Evolutionary conservation across 441 rosid species (phyloP).

Genomic region (Breynia disticha): DNA sequence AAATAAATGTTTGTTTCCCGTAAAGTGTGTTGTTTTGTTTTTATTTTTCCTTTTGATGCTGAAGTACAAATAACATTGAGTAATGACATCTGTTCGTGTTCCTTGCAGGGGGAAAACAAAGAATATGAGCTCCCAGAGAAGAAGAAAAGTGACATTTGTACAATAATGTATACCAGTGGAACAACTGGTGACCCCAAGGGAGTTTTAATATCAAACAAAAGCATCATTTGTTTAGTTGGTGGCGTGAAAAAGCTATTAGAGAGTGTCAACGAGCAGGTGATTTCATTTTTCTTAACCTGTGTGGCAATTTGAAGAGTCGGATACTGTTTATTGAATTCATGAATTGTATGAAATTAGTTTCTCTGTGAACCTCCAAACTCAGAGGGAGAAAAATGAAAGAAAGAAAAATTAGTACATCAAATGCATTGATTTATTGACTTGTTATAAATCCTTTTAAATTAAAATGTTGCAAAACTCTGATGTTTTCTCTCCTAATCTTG

Average conservation of each 20-base stretch:
- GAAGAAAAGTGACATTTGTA: conserved; percentile 67
- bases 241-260: conserved; percentile 56
- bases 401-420: too few relatives aligned
- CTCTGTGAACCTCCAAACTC: too few relatives aligned
- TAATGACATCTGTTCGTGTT: conserved; percentile 7
- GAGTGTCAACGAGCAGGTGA: conserved; percentile 59
- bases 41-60: background rate
- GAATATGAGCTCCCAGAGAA: conserved; percentile 66
- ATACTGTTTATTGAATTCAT: too few relatives aligned
- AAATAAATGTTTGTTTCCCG: background rate
- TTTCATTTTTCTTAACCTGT: background rate
- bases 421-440: too few relatives aligned
- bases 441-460: background rate
- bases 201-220: conserved; percentile 82
- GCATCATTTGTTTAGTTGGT: conserved; percentile 62
- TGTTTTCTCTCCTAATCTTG: conserved; percentile 15
- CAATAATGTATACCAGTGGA: conserved; percentile 97
- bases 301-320: background rate
- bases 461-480: background rate
- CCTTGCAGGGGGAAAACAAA: conserved; percentile 53
- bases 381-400: too few relatives aligned
- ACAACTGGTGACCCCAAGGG: conserved; percentile 99
- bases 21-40: conserved; percentile 4
- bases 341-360: too few relatives aligned
- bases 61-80: too few relatives aligned